Evolutionary conservation across 495 filamentous ascomycete species (phyloP).

Genomic region (Mytilinidion resinicola): DNA sequence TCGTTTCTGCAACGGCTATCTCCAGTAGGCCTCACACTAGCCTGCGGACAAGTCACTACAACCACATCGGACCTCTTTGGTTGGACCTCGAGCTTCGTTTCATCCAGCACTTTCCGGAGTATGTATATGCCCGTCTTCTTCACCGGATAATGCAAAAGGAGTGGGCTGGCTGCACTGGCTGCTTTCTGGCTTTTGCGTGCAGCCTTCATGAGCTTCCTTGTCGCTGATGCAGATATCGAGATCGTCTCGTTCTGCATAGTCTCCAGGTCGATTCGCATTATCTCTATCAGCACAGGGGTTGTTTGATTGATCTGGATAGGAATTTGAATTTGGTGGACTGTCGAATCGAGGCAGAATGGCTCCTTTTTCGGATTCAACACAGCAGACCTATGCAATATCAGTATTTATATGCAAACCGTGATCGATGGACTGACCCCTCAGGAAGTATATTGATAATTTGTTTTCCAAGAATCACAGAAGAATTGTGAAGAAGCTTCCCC

Average conservation of each 20-base stretch:
- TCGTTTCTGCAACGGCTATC: constrained; percentile 73
- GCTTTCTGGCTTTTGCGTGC: constrained; percentile 48
- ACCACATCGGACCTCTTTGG: constrained; percentile 65
- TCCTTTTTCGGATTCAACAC: constrained; percentile 71
- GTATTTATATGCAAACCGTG: constrained; percentile 1
- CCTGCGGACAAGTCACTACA: constrained; percentile 77
- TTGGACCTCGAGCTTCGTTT: constrained; percentile 88
- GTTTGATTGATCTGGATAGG: constrained; percentile 93
- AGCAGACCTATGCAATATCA: constrained; percentile 59
- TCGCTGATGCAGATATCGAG: constrained; percentile 61
- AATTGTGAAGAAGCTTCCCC: constrained; percentile 76
- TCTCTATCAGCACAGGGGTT: constrained; percentile 74
- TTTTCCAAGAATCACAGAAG: constrained; percentile 86
- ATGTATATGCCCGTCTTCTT: constrained; percentile 84
- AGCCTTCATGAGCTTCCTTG: constrained; percentile 59
- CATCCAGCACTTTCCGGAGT: constrained; percentile 76
- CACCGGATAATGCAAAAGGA: constrained; percentile 55
- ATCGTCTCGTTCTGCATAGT: constrained; percentile 72
- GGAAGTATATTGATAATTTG: constrained; percentile 96
- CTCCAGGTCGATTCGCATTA: constrained; percentile 76
- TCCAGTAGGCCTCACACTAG: constrained; percentile 56
- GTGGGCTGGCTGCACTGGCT: constrained; percentile 45
- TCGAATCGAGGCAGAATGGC: constrained; percentile 69
- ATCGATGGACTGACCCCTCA: constrained; percentile 61
- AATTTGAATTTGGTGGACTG: constrained; percentile 54